Evolutionary conservation across 257 asterid species (phyloP), one percentile per base, ranked within the genome.

Genomic region (Penstemon newberryi): DNA sequence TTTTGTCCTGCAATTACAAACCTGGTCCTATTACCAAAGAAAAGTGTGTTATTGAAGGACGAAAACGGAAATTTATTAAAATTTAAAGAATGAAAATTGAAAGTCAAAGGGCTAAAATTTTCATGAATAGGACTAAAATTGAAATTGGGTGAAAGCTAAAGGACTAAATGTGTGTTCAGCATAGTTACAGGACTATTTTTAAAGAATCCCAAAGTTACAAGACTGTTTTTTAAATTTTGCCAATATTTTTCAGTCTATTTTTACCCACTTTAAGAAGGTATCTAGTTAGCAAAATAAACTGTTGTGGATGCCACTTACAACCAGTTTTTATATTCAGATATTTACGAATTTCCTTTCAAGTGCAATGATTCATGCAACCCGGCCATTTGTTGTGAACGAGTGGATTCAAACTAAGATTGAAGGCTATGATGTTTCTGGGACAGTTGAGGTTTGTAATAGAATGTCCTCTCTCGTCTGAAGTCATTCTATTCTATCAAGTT

Each of bases 341-440:
- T 92, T 94, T 84, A 94, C 96, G 5, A 94, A 94, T 86, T 94
- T 94, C 74, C 98, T 94, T 70, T 94, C 99, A 70, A 89, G 99
- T 77, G 90, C 88, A 63, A 94, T 94, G 93, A 94, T 94, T 76
- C 98, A 91, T 80, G 96, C 96, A 49, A 87, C 98, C 38, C 87
- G 90, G 6, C 98, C 98, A 33, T 94, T 94, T 68, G 86, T 91
- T 72, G 87, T 86, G 69, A 94, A 86, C 54, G 96, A 91, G 76
- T 91, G 98, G 99, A 94, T 94, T 78, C 96, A 91, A 77, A 91
- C 98, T 39, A 94, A 87, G 85, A 94, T 94, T 70, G 87, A 89
- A 78, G 99, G 98, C 72, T 89, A 91, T 73, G 99, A 94, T 69
- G 95, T 94, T 80, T 94, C 98, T 67, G 99, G 99, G 75, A 89